Base-by-base conservation (phyloP, 1,139 yeast genomes). In the Kodamaea suecica region DNA sequence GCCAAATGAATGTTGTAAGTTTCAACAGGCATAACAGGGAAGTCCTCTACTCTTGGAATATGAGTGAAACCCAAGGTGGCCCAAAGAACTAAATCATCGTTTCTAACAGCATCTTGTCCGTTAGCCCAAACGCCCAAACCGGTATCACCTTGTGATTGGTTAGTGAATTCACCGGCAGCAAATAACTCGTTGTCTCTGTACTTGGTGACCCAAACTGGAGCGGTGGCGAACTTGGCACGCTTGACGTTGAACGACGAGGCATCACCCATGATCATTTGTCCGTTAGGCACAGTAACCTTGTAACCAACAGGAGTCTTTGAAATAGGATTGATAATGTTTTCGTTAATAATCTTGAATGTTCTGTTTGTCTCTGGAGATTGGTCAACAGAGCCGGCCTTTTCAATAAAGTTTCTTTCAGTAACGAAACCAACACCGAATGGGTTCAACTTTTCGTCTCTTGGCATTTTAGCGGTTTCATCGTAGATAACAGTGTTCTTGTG, bases 1-100 rank as follows among this genome's bases (percentile, higher is more conserved):
- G 74, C 71, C 43, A 86, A 70, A 43, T 78, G 73, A 48, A 85
- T 79, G 55, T 74, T 81, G 52, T 70, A 74, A 49, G 78, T 78
- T 66, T 86, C 95, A 39, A 80, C 84, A 29, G 95, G 94, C 95
- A 86, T 86, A 42, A 86, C 94, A 36, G 95, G 95, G 84, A 84
- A 86, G 61, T 86, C 95, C 66, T 86, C 95, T 23, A 83, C 83
- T 53, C 90, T 76, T 49, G 95, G 95, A 53, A 85, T 78, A 58
- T 86, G 95, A 17, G 95, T 86, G 66, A 86, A 76, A 20, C 90
- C 94, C 57, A 86, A 62, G 33, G 95, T 84, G 49, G 88, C 87
- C 95, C 95, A 86, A 38, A 86, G 80, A 38, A 86, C 94, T 45
- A 81, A 60, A 50, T 86, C 94, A 14, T 82, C 83, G 59, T 86